phyloP scores from a whole-genome alignment of 352 stramenopile genomes.

The Hyaloperonospora arabidopsidis region DNA sequence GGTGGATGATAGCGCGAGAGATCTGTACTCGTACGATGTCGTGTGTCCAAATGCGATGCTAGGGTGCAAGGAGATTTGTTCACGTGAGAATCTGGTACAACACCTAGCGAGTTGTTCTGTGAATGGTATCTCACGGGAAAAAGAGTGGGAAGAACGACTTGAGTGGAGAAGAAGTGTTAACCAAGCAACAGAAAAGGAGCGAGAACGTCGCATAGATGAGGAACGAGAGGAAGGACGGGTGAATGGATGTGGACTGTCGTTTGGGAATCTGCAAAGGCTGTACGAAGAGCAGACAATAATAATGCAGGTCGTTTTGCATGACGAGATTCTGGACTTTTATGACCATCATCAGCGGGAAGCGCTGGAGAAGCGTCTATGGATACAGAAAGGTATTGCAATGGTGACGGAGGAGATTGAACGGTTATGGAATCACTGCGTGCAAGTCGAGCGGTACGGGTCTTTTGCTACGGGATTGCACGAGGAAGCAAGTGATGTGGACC shows the following conservation, averaged over 20 bases:
- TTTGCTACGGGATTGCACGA: constrained; percentile 65
- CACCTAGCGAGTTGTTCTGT: constrained; percentile 62
- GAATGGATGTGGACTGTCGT: constrained; percentile 34
- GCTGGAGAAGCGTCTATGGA: constrained; percentile 26
- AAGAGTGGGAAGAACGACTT: constrained; percentile 70
- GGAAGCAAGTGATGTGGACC: constrained; percentile 62
- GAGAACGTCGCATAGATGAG: constrained; percentile 60
- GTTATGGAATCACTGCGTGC: constrained; percentile 38
- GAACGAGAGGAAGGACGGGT: constrained; percentile 24
- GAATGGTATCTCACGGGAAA: constrained; percentile 62
- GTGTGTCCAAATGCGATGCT: constrained; percentile 79
- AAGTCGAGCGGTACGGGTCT: constrained; percentile 67
- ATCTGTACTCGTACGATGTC: constrained; percentile 78
- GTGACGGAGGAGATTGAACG: constrained; percentile 38
- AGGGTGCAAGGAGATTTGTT: constrained; percentile 73
- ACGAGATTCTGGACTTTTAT: constrained; percentile 66
- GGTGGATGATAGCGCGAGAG: constrained; percentile 42
- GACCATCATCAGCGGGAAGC: constrained; percentile 39
- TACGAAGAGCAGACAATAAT: constrained; percentile 75
- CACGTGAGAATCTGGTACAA: constrained; percentile 53
- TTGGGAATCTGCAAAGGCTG: constrained; percentile 60
- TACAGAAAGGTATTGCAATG: constrained; percentile 45
- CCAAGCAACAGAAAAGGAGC: constrained; percentile 65
- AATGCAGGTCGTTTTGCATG: constrained; percentile 72
- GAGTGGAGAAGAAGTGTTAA: constrained; percentile 61